Evolutionary conservation across 1,284 basidiomycete genomes (phyloP).

Genomic region (Irpex rosettiformis): DNA sequence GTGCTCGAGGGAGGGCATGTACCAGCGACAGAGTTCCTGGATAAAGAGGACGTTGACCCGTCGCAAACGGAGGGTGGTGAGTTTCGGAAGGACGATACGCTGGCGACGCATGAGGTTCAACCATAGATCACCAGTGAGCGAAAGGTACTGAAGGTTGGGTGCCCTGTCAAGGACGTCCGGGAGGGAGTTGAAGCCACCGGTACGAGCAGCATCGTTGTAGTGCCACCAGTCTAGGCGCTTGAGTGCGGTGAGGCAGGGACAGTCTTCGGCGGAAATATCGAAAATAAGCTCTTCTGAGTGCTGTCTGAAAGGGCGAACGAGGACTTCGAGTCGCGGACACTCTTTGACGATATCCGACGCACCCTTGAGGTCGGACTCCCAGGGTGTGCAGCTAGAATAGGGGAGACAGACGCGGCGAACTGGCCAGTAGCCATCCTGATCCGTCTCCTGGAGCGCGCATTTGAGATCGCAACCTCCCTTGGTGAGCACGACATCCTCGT

Average conservation of each 20-base stretch:
- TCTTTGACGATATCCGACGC: constrained; percentile 39
- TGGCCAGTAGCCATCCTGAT: constrained; percentile 34
- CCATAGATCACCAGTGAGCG: constrained; percentile 44
- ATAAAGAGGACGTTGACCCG: constrained; percentile 48
- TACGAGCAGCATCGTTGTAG: constrained; percentile 51
- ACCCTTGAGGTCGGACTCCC: constrained; percentile 31
- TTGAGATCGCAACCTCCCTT: constrained; percentile 27
- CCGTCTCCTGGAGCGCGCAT: constrained; percentile 24
- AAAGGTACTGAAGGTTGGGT: constrained; percentile 55
- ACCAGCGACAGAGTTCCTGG: constrained; percentile 47
- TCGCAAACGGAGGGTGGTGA: constrained; percentile 53
- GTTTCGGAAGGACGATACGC: constrained; percentile 29
- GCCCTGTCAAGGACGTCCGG: constrained; percentile 45
- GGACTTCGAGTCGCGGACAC: constrained; percentile 50
- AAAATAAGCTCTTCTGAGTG: constrained; percentile 37
- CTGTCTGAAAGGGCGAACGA: constrained; percentile 43
- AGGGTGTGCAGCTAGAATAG: constrained; percentile 40
- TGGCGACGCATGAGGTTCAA: constrained; percentile 19
- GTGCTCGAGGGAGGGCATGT: constrained; percentile 47
- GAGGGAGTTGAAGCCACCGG: constrained; percentile 65
- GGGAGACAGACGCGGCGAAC: constrained; percentile 57
- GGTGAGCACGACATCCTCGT: constrained; percentile 48
- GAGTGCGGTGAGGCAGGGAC: constrained; percentile 45
- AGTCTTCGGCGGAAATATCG: constrained; percentile 46
- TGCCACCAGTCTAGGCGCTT: constrained; percentile 69